Evolutionary conservation across 164 flowering plant genomes (phyloP), one percentile per base, ranked within the genome.

Genomic region (Tetracentron sinense): DNA sequence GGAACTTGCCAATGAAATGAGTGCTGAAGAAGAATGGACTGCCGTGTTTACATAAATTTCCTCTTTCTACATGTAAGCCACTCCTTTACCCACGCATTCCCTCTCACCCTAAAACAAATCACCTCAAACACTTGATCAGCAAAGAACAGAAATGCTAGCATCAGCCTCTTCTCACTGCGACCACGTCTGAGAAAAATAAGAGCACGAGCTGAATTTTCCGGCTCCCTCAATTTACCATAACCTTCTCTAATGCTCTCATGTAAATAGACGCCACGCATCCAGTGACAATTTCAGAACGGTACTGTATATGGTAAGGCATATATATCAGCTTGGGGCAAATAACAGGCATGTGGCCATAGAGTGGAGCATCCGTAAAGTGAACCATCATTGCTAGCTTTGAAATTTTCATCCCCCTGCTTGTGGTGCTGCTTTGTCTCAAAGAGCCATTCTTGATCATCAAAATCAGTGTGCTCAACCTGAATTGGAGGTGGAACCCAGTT

Each of bases 221-320:
- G 17, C 47, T 2, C 47, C 47, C 11, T 2, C 11, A 42, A 42
- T 42, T 8, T 42, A 15, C 47, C 17, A 15, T 6, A 3, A 42
- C 8, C 4, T 33, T 33, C n/a, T n/a, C n/a, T n/a, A n/a, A n/a
- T 33, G 38, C 38, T 4, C 8, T 33, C 38, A 33, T 8, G 8
- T n/a, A 33, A 4, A 33, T 33, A 4, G 4, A 8, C 8, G 38
- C 38, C 8, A 4, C 4, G 11, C 5, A 46, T 2, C 5, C 20
- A 2, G 4, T 6, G 6, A 1, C 6, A 19, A 46, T 19, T 46
- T 77, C 71, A 82, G 66, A 76, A 80, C 0, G 79, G 82, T 7
- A 78, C 62, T 0, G 79, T 71, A 44, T 29, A 80, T 0, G 86
- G 86, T 49, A 82, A 54, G 2, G 81, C 83, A 60, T 68, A 68